Base-by-base conservation (phyloP, 1,284 basidiomycete genomes). In the Leccinum variabile region DNA sequence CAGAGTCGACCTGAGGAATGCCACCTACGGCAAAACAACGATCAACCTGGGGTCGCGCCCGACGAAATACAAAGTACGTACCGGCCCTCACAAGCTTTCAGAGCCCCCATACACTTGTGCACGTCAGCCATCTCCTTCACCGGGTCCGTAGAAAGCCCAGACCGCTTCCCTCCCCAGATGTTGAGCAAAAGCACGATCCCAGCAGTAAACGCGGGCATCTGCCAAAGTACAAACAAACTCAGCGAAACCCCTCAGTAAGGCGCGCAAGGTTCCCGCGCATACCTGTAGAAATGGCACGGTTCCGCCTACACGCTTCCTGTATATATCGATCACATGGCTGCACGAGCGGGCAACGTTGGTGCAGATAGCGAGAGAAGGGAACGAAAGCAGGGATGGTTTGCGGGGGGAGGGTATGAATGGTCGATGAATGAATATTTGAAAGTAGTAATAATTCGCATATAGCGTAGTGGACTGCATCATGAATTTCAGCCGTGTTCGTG, bases 291-390 rank as follows among this genome's bases (percentile, higher is more conserved):
- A 81, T 10, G 81, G 76, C 10, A 68, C 65, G 10, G 71, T 66
- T 22, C 67, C 50, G 4, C 55, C 64, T 2, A 75, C 68, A 32
- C 82, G 76, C 59, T 73, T 76, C 60, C 77, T 75, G 61, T 82
- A 80, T 4, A 82, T 77, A 66, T 92, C 87, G 25, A 89, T 78
- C 35, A 94, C 82, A 69, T 91, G 91, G 49, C 84, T 85, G 63
- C 88, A 91, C 3, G 88, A 88, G n/a, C 92, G 80, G 0, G 92
- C 90, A 1, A 92, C 92, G 65, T 92, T 94, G 16, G 88, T 89
- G 72, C 92, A 94, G 56, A 95, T 93, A 0, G 91, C 89, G 14
- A 94, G 80, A 0, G 90, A 92, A 0, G 92, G 90, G 80, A 87
- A 71, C 6, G 86, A 80, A 2, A 88, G 71, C 1, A 83, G 78